Conservation (phyloP, 768 basidiomycete genomes). For the Suillus fuscotomentosus region DNA sequence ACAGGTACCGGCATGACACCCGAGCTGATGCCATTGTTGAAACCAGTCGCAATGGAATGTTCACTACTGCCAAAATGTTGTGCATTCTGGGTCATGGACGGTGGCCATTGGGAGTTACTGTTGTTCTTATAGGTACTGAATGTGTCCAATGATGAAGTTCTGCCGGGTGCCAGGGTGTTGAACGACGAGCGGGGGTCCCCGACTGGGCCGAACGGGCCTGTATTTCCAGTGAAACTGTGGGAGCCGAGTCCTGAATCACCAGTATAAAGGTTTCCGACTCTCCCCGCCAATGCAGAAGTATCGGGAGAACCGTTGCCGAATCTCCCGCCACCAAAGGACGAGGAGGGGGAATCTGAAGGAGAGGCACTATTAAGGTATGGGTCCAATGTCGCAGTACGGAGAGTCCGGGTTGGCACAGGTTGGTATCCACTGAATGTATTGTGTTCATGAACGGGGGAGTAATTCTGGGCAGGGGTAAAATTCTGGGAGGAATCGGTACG, state of each 20-base stretch:
- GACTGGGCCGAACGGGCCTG: conserved; percentile 35
- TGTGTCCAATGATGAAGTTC: conserved; percentile 37
- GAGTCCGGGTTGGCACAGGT: conserved; percentile 59
- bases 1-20: conserved; percentile 16
- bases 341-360: conserved; percentile 68
- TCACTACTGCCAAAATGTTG: conserved; percentile 23
- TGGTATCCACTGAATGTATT: conserved; percentile 53
- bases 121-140: conserved; percentile 34
- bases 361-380: conserved; percentile 50
- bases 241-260: conserved; percentile 35
- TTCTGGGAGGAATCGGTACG: conserved; percentile 51
- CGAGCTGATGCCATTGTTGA: conserved; percentile 18
- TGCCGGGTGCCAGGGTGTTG: conserved; percentile 30
- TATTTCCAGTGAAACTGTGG: conserved; percentile 31
- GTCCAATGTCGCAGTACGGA: conserved; percentile 67
- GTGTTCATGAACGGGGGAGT: conserved; percentile 37
- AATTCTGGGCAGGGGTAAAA: conserved; percentile 39
- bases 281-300: conserved; percentile 52
- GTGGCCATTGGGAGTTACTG: conserved; percentile 36
- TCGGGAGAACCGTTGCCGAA: conserved; percentile 73
- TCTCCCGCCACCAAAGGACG: conserved; percentile 62
- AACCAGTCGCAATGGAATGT: conserved; percentile 24
- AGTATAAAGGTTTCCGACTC: conserved; percentile 36
- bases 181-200: conserved; percentile 38
- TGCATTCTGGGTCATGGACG: conserved; percentile 21